phyloP scores from a whole-genome alignment of 352 stramenopile genomes.

The Phytophthora sojae region DNA sequence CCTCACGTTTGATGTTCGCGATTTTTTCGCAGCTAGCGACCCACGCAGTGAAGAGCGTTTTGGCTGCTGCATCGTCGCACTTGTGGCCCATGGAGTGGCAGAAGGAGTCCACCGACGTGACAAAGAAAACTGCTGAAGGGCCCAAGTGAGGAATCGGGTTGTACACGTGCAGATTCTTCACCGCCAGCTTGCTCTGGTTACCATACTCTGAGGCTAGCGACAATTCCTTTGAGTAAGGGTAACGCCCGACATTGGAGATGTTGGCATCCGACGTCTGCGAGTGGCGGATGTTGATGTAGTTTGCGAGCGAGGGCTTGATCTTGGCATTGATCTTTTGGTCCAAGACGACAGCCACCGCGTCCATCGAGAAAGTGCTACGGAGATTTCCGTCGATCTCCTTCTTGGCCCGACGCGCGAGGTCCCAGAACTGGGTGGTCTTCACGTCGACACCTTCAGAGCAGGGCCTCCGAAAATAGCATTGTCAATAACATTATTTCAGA shows the following conservation, averaged over 20 bases:
- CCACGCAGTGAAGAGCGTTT: constrained; percentile 10
- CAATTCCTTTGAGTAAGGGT: constrained; percentile 10
- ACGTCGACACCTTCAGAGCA: constrained; percentile 29
- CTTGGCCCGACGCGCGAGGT: constrained; percentile 40
- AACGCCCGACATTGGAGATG: constrained; percentile 31
- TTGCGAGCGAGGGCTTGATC: constrained; percentile 5
- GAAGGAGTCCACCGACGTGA: constrained; percentile 21
- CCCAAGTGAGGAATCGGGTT: constrained; percentile 24
- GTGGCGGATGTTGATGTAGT: constrained; percentile 12
- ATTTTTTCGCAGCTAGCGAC: constrained; percentile 10
- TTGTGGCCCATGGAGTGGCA: constrained; percentile 33
- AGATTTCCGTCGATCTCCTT: constrained; percentile 21
- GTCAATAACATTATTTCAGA: no score
- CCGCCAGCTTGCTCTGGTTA: not conserved
- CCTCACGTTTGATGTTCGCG: not conserved
- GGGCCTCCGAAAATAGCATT: no score
- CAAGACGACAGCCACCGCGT: constrained; percentile 7
- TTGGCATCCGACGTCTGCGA: constrained; percentile 19
- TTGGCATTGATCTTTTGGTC: constrained; percentile 13
- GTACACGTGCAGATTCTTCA: constrained; percentile 30
- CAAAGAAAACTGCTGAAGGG: constrained; percentile 21
- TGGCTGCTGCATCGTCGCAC: constrained; percentile 23
- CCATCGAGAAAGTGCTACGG: constrained; percentile 8
- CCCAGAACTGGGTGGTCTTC: constrained; percentile 38
- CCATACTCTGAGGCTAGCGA: not conserved